Evolutionary conservation across 768 basidiomycete species (phyloP).

Genomic region (Leucocoprinus leucothites): DNA sequence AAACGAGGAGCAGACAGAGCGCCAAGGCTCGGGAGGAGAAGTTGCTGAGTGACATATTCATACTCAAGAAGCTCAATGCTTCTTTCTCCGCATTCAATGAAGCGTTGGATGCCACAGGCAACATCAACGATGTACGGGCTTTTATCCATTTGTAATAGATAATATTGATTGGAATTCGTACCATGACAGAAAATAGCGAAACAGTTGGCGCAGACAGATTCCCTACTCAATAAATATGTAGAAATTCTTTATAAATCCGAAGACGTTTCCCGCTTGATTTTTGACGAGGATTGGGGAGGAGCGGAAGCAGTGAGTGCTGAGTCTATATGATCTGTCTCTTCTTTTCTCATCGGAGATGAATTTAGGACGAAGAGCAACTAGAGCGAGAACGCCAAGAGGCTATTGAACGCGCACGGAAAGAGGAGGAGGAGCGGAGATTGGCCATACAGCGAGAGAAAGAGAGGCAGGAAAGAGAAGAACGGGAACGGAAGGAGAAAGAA

Average conservation of each 20-base stretch:
- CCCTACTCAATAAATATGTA: slow-evolving; percentile 73
- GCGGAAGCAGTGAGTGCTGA: slow-evolving; percentile 57
- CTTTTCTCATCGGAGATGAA: neutral
- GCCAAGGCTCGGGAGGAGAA: slow-evolving; percentile 54
- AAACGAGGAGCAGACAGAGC: slow-evolving; percentile 3
- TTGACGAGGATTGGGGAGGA: slow-evolving; percentile 76
- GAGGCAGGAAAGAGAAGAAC: slow-evolving; percentile 38
- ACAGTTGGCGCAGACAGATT: slow-evolving; percentile 71
- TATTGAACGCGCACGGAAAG: slow-evolving; percentile 40
- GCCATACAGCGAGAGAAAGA: slow-evolving; percentile 42
- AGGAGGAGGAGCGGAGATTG: slow-evolving; percentile 48
- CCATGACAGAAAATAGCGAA: slow-evolving; percentile 53
- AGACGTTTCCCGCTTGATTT: slow-evolving; percentile 60
- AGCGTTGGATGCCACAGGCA: slow-evolving; percentile 58
- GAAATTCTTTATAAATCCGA: slow-evolving; percentile 68
- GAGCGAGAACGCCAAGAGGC: slow-evolving; percentile 46
- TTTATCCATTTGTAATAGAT: neutral
- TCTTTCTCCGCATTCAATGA: slow-evolving; percentile 68
- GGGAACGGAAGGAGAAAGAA: slow-evolving; percentile 34
- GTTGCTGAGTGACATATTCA: slow-evolving; percentile 68
- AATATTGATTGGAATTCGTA: neutral
- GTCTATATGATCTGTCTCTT: neutral
- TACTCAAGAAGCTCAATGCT: slow-evolving; percentile 69
- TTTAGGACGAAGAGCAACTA: slow-evolving; percentile 58
- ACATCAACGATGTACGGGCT: slow-evolving; percentile 64